Percentiles rank a stretch among this genome's conserved stretches.
phyloP scores from a whole-genome alignment of 2,329 filamentous ascomycete genomes.

The Rhynchosporium secalis region DNA sequence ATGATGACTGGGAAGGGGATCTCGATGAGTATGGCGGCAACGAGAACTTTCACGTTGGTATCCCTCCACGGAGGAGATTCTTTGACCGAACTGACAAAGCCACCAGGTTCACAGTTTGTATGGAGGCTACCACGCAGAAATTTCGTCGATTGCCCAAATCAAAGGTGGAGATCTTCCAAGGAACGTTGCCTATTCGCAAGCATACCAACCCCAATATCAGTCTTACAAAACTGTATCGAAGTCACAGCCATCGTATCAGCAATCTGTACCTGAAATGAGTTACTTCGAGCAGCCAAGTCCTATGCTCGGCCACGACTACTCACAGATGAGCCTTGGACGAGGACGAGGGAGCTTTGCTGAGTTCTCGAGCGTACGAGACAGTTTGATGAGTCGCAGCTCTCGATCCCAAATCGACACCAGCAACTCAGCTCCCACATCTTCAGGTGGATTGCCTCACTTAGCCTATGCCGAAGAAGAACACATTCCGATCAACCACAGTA shows the following conservation, averaged over 20 bases:
- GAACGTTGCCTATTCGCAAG: slow-evolving; percentile 18
- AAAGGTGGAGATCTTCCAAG: slow-evolving; percentile 18
- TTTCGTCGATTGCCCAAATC: slow-evolving; percentile 7
- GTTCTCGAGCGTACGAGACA: slow-evolving; percentile 26
- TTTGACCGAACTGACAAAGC: slow-evolving; percentile 22
- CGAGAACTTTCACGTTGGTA: slow-evolving; percentile 25
- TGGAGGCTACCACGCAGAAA: slow-evolving; percentile 30
- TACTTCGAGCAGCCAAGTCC: slow-evolving; percentile 24
- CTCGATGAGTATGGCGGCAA: slow-evolving; percentile 30
- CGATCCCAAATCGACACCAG: slow-evolving; percentile 17
- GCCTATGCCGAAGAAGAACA: slow-evolving; percentile 19
- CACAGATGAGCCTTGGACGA: slow-evolving; percentile 24
- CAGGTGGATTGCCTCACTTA: slow-evolving; percentile 14
- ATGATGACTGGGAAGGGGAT: slow-evolving; percentile 30
- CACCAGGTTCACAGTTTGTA: slow-evolving; percentile 27
- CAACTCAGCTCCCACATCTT: slow-evolving; percentile 11
- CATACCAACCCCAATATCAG: slow-evolving; percentile 23
- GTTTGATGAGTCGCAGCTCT: slow-evolving; percentile 21
- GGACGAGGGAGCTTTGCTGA: slow-evolving; percentile 31
- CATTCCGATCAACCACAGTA: slow-evolving; percentile 15
- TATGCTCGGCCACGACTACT: slow-evolving; percentile 31
- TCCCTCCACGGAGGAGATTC: background rate
- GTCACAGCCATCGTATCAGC: slow-evolving; percentile 24
- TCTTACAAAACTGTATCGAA: slow-evolving; percentile 11
- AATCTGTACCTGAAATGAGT: slow-evolving; percentile 21